These are phyloP conservation scores for Coemansia sp. DNA, from an alignment of 192 early-diverging fungal species.

Conservation along the genomic window DNA sequence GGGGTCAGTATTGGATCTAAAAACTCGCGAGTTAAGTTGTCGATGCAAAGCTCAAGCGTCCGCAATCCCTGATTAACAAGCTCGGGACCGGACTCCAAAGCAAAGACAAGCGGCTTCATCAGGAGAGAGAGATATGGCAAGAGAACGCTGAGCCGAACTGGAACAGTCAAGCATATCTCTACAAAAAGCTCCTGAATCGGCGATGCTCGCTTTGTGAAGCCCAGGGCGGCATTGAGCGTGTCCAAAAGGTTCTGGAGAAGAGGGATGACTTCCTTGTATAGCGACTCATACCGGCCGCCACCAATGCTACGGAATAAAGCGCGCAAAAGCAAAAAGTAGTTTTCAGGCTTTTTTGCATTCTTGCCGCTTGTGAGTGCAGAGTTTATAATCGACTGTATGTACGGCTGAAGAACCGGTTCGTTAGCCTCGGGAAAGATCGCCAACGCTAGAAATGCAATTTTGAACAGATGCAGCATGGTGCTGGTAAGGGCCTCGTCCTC, in stretches of 20 bases:
- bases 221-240: slow-evolving; percentile 78
- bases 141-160: slow-evolving; percentile 90
- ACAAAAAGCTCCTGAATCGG: slow-evolving; percentile 96
- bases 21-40: slow-evolving; percentile 96
- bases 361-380: slow-evolving; percentile 80
- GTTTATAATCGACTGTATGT: slow-evolving; percentile 87
- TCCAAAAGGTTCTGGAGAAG: slow-evolving; percentile 90
- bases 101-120: slow-evolving; percentile 95
- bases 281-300: slow-evolving; percentile 90
- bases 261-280: slow-evolving; percentile 96
- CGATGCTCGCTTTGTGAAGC: slow-evolving; percentile 75
- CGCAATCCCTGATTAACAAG: slow-evolving; percentile 94
- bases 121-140: slow-evolving; percentile 90
- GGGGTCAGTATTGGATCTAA: slow-evolving; percentile 95
- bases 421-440: slow-evolving; percentile 89
- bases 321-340: slow-evolving; percentile 92
- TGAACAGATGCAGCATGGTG: slow-evolving; percentile 87
- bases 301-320: slow-evolving; percentile 94
- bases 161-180: slow-evolving; percentile 95
- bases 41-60: slow-evolving; percentile 96
- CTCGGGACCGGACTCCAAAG: slow-evolving; percentile 87
- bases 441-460: slow-evolving; percentile 91
- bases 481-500: slow-evolving; percentile 51
- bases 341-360: slow-evolving; percentile 81
- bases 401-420: slow-evolving; percentile 90